These are phyloP conservation scores for Petunia axillaris DNA, from an alignment of 257 asterid genomes.

Conservation along the genomic window DNA sequence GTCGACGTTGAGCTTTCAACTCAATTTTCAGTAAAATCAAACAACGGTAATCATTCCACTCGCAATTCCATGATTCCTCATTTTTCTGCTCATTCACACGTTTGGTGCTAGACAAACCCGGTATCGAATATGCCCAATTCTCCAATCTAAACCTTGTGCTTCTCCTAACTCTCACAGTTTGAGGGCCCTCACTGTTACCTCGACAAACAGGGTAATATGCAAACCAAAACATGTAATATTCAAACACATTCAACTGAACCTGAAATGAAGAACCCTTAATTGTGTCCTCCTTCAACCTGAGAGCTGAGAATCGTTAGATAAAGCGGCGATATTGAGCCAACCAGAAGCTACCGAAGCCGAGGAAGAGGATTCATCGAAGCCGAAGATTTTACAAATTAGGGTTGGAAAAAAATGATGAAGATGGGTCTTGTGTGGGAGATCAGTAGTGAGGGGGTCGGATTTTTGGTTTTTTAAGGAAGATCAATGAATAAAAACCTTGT, in stretches of 20 bases:
- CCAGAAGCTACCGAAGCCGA: conserved; percentile 57
- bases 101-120: conserved; percentile 76
- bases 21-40: no score
- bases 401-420: conserved; percentile 81
- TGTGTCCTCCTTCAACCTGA: conserved; percentile 70
- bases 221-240: conserved; percentile 94
- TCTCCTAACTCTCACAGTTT: conserved; percentile 59
- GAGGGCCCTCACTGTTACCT: conserved; percentile 69
- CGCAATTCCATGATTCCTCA: conserved; percentile 35
- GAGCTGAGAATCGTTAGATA: conserved; percentile 65
- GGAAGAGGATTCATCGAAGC: conserved; percentile 70
- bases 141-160: conserved; percentile 72
- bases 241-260: conserved; percentile 88
- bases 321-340: conserved; percentile 72
- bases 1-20: no score
- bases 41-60: no score
- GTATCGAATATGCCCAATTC: conserved; percentile 84
- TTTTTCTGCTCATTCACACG: conserved; percentile 73
- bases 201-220: conserved; percentile 86
- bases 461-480: no score
- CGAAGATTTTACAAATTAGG: conserved; percentile 82
- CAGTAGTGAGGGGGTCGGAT: no score
- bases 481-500: no score
- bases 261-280: conserved; percentile 65
- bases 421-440: neutral